Conservation (phyloP, 305 asterid species). For the Lippia alba region DNA sequence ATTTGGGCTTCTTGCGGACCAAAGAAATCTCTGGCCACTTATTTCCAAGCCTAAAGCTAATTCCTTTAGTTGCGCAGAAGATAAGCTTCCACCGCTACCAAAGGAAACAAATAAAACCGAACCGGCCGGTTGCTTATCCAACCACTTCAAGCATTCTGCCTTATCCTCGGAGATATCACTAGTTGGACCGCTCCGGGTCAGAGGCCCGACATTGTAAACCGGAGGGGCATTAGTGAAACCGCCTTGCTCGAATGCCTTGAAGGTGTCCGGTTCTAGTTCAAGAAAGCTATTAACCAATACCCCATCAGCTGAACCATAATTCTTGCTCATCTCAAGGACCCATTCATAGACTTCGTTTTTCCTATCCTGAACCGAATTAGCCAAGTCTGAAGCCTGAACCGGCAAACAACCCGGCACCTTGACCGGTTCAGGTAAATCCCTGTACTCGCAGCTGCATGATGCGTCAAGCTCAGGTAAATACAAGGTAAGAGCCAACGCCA, state of each 20-base stretch:
- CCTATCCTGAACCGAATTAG: slow-evolving; percentile 32
- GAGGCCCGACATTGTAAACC: slow-evolving; percentile 45
- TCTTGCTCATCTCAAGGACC: neutral
- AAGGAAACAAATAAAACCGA: slow-evolving; percentile 45
- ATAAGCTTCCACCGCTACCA: slow-evolving; percentile 51
- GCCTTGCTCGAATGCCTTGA: slow-evolving; percentile 22
- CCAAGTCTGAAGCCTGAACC: slow-evolving; percentile 34
- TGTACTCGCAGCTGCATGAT: slow-evolving; percentile 27
- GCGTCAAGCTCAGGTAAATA: slow-evolving; percentile 34
- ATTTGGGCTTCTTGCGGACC: slow-evolving; percentile 34
- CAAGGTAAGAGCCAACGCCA: slow-evolving; percentile 31
- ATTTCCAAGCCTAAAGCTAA: slow-evolving; percentile 42
- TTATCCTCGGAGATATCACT: neutral
- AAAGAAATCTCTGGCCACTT: slow-evolving; percentile 41
- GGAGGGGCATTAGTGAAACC: slow-evolving; percentile 21
- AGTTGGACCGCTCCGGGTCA: slow-evolving; percentile 24
- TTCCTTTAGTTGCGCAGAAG: slow-evolving; percentile 34
- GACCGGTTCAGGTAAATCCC: slow-evolving; percentile 39
- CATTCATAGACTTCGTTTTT: slow-evolving; percentile 8
- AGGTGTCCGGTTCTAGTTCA: slow-evolving; percentile 40
- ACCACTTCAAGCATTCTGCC: slow-evolving; percentile 42
- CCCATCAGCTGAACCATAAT: slow-evolving; percentile 28
- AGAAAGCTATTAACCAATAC: slow-evolving; percentile 40
- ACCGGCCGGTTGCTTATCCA: slow-evolving; percentile 40
- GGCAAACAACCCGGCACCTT: slow-evolving; percentile 41